phyloP scores from a whole-genome alignment of 805 yeast genomes.

The Starmerella bombicola region DNA sequence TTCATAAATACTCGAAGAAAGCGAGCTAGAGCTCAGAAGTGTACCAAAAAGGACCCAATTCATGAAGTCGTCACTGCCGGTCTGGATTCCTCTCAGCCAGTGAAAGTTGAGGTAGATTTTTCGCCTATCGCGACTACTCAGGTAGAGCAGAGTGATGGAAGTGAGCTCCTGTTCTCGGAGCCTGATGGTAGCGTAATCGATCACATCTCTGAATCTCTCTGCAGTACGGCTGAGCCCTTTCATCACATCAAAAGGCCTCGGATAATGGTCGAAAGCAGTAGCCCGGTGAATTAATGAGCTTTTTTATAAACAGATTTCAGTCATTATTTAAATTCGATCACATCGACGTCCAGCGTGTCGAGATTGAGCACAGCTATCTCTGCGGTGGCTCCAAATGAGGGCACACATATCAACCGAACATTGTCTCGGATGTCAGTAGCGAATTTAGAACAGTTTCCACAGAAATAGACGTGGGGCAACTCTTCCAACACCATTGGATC shows the following conservation, averaged over 20 bases:
- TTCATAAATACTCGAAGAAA: background rate
- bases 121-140: background rate
- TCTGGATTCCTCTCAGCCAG: background rate
- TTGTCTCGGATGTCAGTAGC: constrained; percentile 25
- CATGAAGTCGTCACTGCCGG: background rate
- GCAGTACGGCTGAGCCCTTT: background rate
- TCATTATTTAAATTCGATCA: constrained; percentile 27
- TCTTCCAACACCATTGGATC: constrained; percentile 75
- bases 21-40: background rate
- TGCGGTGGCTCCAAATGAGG: constrained; percentile 55
- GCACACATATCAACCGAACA: constrained; percentile 53
- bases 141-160: background rate
- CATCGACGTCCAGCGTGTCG: constrained; percentile 42
- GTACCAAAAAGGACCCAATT: background rate
- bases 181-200: background rate
- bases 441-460: constrained; percentile 67
- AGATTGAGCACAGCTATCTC: constrained; percentile 51
- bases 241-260: background rate
- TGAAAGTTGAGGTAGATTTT: background rate
- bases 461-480: constrained; percentile 76
- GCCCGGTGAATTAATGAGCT: too few species aligned
- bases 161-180: background rate
- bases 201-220: background rate
- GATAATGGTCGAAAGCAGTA: constrained; percentile 1
- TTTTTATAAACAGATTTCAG: too few species aligned